A percentile compares a stretch with the other conserved stretches of the same genome.
Evolutionary conservation across 495 filamentous ascomycete species (phyloP).

Genomic region (Talaromyces proteolyticus): DNA sequence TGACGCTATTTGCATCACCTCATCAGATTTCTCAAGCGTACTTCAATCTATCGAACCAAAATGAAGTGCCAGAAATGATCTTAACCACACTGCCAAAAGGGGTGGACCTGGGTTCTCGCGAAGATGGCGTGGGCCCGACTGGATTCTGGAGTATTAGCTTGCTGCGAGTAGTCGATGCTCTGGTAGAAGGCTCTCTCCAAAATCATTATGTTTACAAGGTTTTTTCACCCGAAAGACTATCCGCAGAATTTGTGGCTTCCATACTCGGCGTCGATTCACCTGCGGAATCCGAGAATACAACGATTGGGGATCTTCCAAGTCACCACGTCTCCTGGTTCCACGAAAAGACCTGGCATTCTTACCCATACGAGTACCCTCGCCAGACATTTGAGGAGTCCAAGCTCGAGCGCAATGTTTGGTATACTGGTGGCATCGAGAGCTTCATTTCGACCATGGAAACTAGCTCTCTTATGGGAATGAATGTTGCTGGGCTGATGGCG

Average conservation of each 20-base stretch:
- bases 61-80: slow-evolving; percentile 60
- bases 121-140: slow-evolving; percentile 57
- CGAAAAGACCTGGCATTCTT: slow-evolving; percentile 71
- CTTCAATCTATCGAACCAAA: slow-evolving; percentile 63
- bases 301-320: slow-evolving; percentile 27
- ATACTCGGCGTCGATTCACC: slow-evolving; percentile 25
- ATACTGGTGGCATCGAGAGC: slow-evolving; percentile 88
- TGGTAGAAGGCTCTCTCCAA: slow-evolving; percentile 28
- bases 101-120: slow-evolving; percentile 39
- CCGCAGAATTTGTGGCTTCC: slow-evolving; percentile 53
- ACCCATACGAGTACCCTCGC: slow-evolving; percentile 76
- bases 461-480: slow-evolving; percentile 89
- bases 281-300: slow-evolving; percentile 12
- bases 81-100: slow-evolving; percentile 73
- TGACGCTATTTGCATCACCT: slow-evolving; percentile 82
- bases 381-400: slow-evolving; percentile 81
- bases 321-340: slow-evolving; percentile 73
- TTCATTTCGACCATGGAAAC: slow-evolving; percentile 99
- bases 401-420: slow-evolving; percentile 64
- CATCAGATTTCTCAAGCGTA: slow-evolving; percentile 57
- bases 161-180: slow-evolving; percentile 57
- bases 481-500: slow-evolving; percentile 76
- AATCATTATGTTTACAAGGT: slow-evolving; percentile 91
- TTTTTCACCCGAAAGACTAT: slow-evolving; percentile 72
- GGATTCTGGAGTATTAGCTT: slow-evolving; percentile 87